Percentiles rank a stretch among this genome's conserved stretches.
Conservation (phyloP, 1,284 basidiomycete species). For the Rhodotorula sp. region DNA sequence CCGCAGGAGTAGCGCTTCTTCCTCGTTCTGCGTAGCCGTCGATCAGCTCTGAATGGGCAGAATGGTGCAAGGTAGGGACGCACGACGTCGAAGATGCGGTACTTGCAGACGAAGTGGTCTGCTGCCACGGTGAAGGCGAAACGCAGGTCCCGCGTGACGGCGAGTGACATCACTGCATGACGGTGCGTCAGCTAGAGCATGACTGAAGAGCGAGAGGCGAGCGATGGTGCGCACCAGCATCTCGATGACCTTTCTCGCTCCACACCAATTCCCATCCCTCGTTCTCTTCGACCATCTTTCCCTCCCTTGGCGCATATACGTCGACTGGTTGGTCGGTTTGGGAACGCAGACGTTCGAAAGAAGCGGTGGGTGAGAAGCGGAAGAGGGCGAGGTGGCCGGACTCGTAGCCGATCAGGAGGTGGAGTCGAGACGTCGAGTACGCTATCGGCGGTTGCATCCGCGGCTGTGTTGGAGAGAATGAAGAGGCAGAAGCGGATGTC, state of each 20-base stretch:
- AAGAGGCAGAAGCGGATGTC: not conserved
- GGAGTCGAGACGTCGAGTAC: too few relatives aligned
- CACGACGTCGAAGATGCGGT: constrained; percentile 26
- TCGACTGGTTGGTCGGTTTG: too few relatives aligned
- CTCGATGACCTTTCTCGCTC: constrained; percentile 39
- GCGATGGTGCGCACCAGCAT: constrained; percentile 36
- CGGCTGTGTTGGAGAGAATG: not conserved
- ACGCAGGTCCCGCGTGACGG: constrained; percentile 10
- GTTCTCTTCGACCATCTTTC: constrained; percentile 20
- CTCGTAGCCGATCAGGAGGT: constrained; percentile 41
- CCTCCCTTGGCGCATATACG: not conserved
- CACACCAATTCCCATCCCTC: constrained; percentile 41
- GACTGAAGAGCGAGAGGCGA: not conserved
- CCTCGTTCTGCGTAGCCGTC: constrained; percentile 1
- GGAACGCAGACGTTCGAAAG: not conserved
- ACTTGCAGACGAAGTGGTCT: constrained; percentile 40
- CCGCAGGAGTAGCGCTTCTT: not conserved
- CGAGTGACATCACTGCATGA: constrained; percentile 38
- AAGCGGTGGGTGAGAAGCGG: constrained; percentile 16
- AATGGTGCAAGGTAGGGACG: not conserved
- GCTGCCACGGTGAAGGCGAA: constrained; percentile 39
- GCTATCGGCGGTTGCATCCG: too few relatives aligned
- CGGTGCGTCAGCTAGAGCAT: not conserved
- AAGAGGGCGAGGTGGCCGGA: constrained; percentile 41
- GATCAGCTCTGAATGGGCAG: too few relatives aligned